Base-by-base conservation (phyloP, 192 early-diverging fungal species). In the Backusella liffmaniae region DNA sequence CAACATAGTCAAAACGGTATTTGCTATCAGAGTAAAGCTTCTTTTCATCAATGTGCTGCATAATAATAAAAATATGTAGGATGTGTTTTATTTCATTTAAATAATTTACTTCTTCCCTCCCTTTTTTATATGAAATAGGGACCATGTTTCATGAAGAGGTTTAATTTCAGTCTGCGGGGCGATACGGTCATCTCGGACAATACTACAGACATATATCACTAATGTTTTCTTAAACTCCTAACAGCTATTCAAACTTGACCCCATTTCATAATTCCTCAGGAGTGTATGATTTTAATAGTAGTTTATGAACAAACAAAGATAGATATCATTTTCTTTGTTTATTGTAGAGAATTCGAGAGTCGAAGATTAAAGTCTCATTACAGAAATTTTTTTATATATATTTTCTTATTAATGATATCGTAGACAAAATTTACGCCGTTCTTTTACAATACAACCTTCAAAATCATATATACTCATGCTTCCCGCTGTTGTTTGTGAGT, bases 1-100 rank as follows among this genome's bases (percentile, higher is more conserved):
- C 79, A 30, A 95, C 91, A 68, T 94, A 94, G 26, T 92, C 84
- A 79, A 90, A 92, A 21, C 94, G 88, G 87, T 95, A 95, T 76
- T 85, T 73, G 26, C 88, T 74, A 74, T 95, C 94, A 35, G 87
- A 88, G 83, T 94, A 93, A 30, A 95, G 84, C 35, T 88, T 77
- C 66, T 87, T 83, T 73, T 87, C 84, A 56, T 93, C 93, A 81
- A 94, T 88, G 76, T 87, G 86, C 70, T 89, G 80, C 82, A 87
- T 86, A 44, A 3, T 71, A 71, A 1, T 49, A 13, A 30, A 71
- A 18, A 29, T 56, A 16, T 44, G 2, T 32, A 32, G 32, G 3
- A 32, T 32, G 2, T 32, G 32, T 32, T 26, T n/a, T 6, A 8
- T 8, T 10, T 49, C 0, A 3, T 53, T 56, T 21, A 10, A 56